Evolutionary conservation across 768 basidiomycete genomes (phyloP).

Genomic region (Pholiota microspora): DNA sequence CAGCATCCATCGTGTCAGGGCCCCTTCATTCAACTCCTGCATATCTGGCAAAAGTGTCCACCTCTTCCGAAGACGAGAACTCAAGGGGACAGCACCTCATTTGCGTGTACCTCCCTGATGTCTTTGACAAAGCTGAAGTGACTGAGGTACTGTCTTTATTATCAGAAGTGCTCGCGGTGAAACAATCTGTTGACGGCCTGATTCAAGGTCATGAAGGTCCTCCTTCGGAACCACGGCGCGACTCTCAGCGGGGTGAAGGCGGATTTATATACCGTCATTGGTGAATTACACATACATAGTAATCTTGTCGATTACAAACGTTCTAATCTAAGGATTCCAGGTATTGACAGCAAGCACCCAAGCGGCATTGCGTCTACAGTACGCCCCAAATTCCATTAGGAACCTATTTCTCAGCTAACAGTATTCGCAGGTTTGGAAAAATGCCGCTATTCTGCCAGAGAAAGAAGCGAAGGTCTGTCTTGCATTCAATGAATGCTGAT

Average conservation of each 20-base stretch:
- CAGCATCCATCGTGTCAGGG: constrained; percentile 66
- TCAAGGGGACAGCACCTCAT: constrained; percentile 61
- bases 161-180: background rate
- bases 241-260: constrained; percentile 71
- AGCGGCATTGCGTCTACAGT: constrained; percentile 75
- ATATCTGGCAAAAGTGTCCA: constrained; percentile 62
- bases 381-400: constrained; percentile 12
- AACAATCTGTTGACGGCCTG: constrained; percentile 3
- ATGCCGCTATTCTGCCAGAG: constrained; percentile 53
- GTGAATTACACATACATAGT: constrained; percentile 26
- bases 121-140: constrained; percentile 62
- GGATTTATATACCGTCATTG: constrained; percentile 63
- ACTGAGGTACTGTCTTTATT: constrained; percentile 39
- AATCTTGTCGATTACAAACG: background rate
- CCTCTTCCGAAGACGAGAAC: constrained; percentile 46
- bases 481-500: background rate
- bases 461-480: constrained; percentile 55
- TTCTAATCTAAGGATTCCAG: constrained; percentile 26
- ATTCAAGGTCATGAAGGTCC: constrained; percentile 62
- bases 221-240: constrained; percentile 63
- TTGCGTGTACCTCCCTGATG: constrained; percentile 70
- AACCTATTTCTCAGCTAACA: background rate
- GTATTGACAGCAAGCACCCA: constrained; percentile 74
- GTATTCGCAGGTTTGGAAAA: constrained; percentile 62
- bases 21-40: constrained; percentile 60